Evolutionary conservation across 192 early-diverging fungal genomes (phyloP), one percentile per base, ranked within the genome.

Genomic region (Backusella australiensis): DNA sequence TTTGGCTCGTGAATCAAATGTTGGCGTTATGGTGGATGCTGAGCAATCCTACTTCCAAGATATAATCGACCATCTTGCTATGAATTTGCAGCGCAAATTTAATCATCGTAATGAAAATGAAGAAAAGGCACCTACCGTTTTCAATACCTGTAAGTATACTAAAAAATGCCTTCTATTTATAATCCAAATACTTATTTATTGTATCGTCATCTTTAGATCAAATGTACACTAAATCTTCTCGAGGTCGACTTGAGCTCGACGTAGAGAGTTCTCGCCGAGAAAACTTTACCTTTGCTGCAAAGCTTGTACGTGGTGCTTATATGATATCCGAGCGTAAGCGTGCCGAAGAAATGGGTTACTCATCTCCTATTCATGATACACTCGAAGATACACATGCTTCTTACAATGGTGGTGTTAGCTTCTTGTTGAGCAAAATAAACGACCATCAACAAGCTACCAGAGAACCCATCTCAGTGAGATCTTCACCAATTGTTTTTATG

Each of bases 11-110:
- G 77, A 84, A 38, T 80, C 81, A 29, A 81, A 88, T 46, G 95
- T 96, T 29, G 87, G 92, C 6, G 73, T 97, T 26, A 92, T 96
- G 87, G 85, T 99, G 23, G 97, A 99, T 71, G 97, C 97, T 68
- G 97, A 99, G 81, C 95, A 96, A 83, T 86, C 92, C 7, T 95
- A 97, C 81, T 96, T 96, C 85, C 97, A 98, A 86, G 89, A 93
- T 5, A 93, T 94, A 23, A 95, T 99, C 80, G 96, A 99, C 84
- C 90, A 91, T 71, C 86, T 95, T 9, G 93, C 92, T 9, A 79
- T 94, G 38, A 83, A 86, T 19, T 80, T 99, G 52, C 88, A 89
- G 80, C 79, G 84, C 59, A 84, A 87, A 76, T 95, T 89, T 86
- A 97, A 99, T 84, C 72, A 74, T 65, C 63, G 67, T 34, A 70